Base-by-base conservation (phyloP, 2,329 filamentous ascomycete genomes). In the Gaeumannomyces tritici region DNA sequence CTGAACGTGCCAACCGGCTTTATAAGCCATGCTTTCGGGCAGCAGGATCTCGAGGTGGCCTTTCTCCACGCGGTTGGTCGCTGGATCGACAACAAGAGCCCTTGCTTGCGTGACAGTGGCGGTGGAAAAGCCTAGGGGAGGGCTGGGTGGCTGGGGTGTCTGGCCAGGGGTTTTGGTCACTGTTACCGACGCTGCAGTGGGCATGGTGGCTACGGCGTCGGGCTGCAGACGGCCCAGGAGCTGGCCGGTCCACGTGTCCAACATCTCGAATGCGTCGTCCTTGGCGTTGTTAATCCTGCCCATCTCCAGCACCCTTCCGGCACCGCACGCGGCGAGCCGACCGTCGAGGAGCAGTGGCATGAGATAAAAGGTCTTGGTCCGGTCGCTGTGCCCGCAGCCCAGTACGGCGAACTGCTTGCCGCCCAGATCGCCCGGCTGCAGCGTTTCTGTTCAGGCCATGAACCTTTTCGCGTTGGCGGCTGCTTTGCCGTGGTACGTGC, bases 1-100 rank as follows among this genome's bases (percentile, higher is more conserved):
- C 1, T 82, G 81, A 7, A 88, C 76, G 67, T 88, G 87, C 67
- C 88, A 85, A n/a, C 84, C 85, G 18, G 81, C 79, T 42, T 78
- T 77, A 68, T 87, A 88, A 1, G 73, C 76, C 73, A 79, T 75
- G 55, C 78, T 78, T 0, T 76, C 77, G 0, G 84, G 84, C 2
- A 87, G 72, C 57, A 78, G 79, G 15, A 85, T 80, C 24, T 79
- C 77, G 15, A 83, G 74, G 33, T 78, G 73, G 15, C 77, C 73
- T 73, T 84, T 83, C 33, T 73, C 74, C 4, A 78, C 74, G 29
- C 28, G 57, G 18, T 21, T n/a, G 5, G 57, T 59, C 28, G 28
- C n/a, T 35, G 57, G 57, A 28, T 59, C 15, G 7, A 59, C 57
- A 13, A 31, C 57, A 3, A 59, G 57, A 5, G 29, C 21, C 12